A percentile compares a stretch with the other conserved stretches of the same genome.
These are phyloP conservation scores for Spergularia azorica DNA, from an alignment of 179 eudicot genomes.

Conservation along the genomic window DNA sequence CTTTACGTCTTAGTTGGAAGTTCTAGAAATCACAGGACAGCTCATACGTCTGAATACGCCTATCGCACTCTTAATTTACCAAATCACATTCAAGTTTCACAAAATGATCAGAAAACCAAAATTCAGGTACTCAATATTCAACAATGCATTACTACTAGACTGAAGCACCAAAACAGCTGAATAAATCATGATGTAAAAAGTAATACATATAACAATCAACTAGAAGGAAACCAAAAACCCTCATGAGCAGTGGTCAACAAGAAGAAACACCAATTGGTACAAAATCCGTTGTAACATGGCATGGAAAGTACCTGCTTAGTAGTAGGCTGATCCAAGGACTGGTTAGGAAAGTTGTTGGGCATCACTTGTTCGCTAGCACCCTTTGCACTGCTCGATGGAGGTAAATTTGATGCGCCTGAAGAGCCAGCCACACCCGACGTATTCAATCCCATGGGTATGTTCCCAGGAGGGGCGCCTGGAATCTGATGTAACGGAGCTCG, in stretches of 20 bases:
- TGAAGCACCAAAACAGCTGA: too few species aligned
- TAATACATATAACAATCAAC: not conserved
- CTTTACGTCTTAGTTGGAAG: too few species aligned
- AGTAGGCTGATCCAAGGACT: constrained; percentile 30
- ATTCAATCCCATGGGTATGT: constrained; percentile 33
- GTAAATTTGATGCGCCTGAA: constrained; percentile 32
- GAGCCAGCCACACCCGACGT: constrained; percentile 31
- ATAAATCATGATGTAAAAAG: too few species aligned
- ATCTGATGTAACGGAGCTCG: constrained; percentile 39
- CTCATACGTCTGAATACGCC: too few species aligned
- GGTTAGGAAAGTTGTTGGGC: constrained; percentile 35
- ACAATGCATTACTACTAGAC: too few species aligned
- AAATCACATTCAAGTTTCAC: too few species aligned
- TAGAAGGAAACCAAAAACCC: not conserved
- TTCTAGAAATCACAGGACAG: too few species aligned
- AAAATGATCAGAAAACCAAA: not conserved
- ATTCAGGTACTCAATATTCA: too few species aligned
- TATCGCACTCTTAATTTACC: too few species aligned
- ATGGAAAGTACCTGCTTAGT: constrained; percentile 52
- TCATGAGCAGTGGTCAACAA: not conserved
- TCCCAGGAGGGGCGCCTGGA: constrained; percentile 34
- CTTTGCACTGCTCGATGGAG: constrained; percentile 30
- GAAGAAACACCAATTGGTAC: not conserved
- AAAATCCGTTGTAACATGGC: not conserved
- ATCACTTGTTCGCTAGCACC: constrained; percentile 32